Evolutionary conservation across 345 rosid species (phyloP).

Genomic region (Jatropha curcas): DNA sequence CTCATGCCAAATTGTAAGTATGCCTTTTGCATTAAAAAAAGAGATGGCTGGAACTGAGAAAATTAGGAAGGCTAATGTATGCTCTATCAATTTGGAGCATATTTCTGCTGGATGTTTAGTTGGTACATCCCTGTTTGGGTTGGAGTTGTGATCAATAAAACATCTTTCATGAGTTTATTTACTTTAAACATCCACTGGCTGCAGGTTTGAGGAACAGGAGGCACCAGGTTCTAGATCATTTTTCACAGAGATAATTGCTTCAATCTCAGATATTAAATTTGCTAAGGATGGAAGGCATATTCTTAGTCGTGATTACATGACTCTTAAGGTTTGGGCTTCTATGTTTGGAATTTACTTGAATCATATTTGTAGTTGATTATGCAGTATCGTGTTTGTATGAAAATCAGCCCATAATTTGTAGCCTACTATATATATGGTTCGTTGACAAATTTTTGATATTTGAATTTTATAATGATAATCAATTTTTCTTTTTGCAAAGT

Average conservation of each 20-base stretch:
- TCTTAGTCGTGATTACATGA: conserved; percentile 99
- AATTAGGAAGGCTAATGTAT: not conserved
- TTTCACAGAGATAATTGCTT: conserved; percentile 99
- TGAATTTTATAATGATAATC: not conserved
- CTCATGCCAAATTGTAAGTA: conserved; percentile 88
- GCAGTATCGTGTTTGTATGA: not conserved
- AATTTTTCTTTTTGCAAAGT: not conserved
- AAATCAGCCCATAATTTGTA: not conserved
- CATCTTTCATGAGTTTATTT: not conserved
- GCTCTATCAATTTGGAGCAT: not conserved
- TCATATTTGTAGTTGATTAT: conserved; percentile 2
- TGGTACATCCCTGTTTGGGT: not conserved
- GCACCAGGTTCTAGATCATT: conserved; percentile 91
- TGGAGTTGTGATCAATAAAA: not conserved
- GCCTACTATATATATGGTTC: not conserved
- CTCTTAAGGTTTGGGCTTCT: conserved; percentile 74
- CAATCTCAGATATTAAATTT: conserved; percentile 95
- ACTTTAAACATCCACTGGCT: not conserved
- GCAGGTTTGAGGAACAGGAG: conserved; percentile 96
- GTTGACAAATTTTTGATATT: not conserved
- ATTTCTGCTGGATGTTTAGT: not conserved
- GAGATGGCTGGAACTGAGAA: not conserved
- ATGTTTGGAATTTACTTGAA: conserved; percentile 1
- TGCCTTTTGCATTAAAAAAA: not conserved
- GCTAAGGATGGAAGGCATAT: conserved; percentile 85